Evolutionary conservation across 2,329 filamentous ascomycete species (phyloP).

Genomic region (Colletotrichum shisoi): DNA sequence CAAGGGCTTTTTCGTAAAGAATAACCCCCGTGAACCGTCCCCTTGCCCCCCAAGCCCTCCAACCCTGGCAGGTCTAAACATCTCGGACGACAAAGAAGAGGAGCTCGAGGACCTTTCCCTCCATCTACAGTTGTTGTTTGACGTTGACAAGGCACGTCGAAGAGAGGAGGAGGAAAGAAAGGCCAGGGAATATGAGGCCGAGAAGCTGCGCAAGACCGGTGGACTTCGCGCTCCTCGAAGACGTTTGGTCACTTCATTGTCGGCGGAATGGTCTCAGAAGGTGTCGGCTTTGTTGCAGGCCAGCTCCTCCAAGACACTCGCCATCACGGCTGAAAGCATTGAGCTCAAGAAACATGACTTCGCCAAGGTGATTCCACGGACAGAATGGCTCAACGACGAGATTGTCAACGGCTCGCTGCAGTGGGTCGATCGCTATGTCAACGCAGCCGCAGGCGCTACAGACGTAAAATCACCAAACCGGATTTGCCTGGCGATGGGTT

Average conservation of each 20-base stretch:
- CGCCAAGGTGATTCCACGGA: slow-evolving; percentile 63
- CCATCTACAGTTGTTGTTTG: slow-evolving; percentile 31
- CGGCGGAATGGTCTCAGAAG: slow-evolving; percentile 25
- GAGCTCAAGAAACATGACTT: slow-evolving; percentile 63
- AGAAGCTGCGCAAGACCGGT: slow-evolving; percentile 32
- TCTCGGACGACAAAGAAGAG: slow-evolving; percentile 38
- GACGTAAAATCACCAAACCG: slow-evolving; percentile 55
- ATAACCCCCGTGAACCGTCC: background rate
- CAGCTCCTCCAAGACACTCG: slow-evolving; percentile 18
- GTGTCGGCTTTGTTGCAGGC: slow-evolving; percentile 17
- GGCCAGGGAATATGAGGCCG: slow-evolving; percentile 11
- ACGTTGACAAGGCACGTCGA: slow-evolving; percentile 30
- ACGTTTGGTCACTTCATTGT: slow-evolving; percentile 25
- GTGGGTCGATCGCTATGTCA: slow-evolving; percentile 67
- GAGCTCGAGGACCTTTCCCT: slow-evolving; percentile 38
- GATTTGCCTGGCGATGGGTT: slow-evolving; percentile 69
- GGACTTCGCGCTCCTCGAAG: slow-evolving; percentile 33
- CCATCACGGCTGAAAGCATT: slow-evolving; percentile 33
- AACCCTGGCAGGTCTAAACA: slow-evolving; percentile 22
- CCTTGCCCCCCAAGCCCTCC: slow-evolving; percentile 18
- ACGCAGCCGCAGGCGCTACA: slow-evolving; percentile 62
- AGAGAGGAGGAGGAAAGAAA: slow-evolving; percentile 35
- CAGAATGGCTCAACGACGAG: slow-evolving; percentile 78
- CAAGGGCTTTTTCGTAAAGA: slow-evolving; percentile 14
- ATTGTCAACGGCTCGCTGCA: slow-evolving; percentile 73